phyloP scores from a whole-genome alignment of 352 stramenopile species.

The Pythium biforme region DNA sequence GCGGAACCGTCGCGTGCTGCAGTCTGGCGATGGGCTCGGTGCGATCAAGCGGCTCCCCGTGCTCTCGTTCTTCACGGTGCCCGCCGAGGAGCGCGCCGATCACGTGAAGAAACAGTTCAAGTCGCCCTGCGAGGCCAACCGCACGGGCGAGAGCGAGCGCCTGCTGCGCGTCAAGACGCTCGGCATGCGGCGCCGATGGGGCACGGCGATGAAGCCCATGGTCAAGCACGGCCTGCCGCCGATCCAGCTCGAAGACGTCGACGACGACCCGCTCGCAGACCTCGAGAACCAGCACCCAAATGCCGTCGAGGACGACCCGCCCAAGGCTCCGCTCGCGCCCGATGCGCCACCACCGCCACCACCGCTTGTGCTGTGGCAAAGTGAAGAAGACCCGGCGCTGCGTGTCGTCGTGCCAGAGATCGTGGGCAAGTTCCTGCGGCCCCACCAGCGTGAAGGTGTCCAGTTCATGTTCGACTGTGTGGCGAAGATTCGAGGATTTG shows the following conservation, averaged over 20 bases:
- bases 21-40: constrained; percentile 32
- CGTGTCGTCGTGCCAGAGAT: constrained; percentile 87
- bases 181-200: constrained; percentile 72
- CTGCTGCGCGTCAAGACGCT: constrained; percentile 83
- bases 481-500: constrained; percentile 65
- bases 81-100: constrained; percentile 51
- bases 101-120: constrained; percentile 73
- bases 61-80: constrained; percentile 76
- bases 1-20: constrained; percentile 52
- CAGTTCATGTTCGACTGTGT: constrained; percentile 98
- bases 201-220: constrained; percentile 46
- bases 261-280: constrained; percentile 39
- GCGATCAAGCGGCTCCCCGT: constrained; percentile 82
- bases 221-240: constrained; percentile 63
- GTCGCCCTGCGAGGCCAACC: constrained; percentile 61
- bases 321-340: constrained; percentile 14
- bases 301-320: constrained; percentile 25
- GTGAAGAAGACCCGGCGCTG: constrained; percentile 53
- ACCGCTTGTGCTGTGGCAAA: constrained; percentile 81
- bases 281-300: constrained; percentile 28
- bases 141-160: constrained; percentile 74
- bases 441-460: constrained; percentile 95
- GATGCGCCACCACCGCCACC: constrained; percentile 51
- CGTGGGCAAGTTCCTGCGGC: constrained; percentile 93
- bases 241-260: constrained; percentile 54